Percentiles rank a stretch among this genome's conserved stretches.
These are phyloP conservation scores for Adansonia madagascariensis DNA, from an alignment of 441 rosid genomes.

Conservation along the genomic window DNA sequence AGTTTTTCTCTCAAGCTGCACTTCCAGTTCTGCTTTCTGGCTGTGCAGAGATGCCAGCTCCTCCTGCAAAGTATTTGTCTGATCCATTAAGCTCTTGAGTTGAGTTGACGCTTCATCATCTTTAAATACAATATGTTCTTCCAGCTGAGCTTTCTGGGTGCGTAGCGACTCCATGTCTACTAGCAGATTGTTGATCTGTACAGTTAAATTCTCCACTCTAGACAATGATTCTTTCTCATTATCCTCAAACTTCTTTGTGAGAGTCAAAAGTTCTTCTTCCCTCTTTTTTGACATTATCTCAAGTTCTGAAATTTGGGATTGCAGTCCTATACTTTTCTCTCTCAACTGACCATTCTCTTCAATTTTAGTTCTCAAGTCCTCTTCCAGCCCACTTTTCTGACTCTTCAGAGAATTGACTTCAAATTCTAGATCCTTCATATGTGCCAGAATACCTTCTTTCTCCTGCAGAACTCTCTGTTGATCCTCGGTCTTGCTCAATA, in stretches of 20 bases:
- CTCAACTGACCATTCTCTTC: slow-evolving; percentile 43
- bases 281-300: slow-evolving; percentile 50
- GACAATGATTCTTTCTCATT: slow-evolving; percentile 55
- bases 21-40: slow-evolving; percentile 48
- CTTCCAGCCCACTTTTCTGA: slow-evolving; percentile 56
- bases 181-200: slow-evolving; percentile 25
- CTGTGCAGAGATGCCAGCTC: slow-evolving; percentile 49
- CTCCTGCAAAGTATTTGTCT: slow-evolving; percentile 34
- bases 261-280: slow-evolving; percentile 49
- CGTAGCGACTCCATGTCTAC: slow-evolving; percentile 40
- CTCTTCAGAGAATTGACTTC: slow-evolving; percentile 51
- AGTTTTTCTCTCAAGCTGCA: slow-evolving; percentile 45
- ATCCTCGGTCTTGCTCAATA: slow-evolving; percentile 10
- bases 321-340: slow-evolving; percentile 44
- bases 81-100: slow-evolving; percentile 43
- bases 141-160: slow-evolving; percentile 51
- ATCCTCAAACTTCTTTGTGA: slow-evolving; percentile 55
- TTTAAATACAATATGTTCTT: slow-evolving; percentile 44
- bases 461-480: slow-evolving; percentile 52
- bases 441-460: slow-evolving; percentile 48
- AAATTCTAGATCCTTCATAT: slow-evolving; percentile 45
- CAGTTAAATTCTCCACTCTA: slow-evolving; percentile 49
- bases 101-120: slow-evolving; percentile 55
- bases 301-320: slow-evolving; percentile 51
- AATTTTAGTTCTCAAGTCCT: slow-evolving; percentile 43